Percentiles rank a stretch among this genome's conserved stretches.
Evolutionary conservation across 345 rosid genomes (phyloP).

Genomic region (Rhodamnia argentea): DNA sequence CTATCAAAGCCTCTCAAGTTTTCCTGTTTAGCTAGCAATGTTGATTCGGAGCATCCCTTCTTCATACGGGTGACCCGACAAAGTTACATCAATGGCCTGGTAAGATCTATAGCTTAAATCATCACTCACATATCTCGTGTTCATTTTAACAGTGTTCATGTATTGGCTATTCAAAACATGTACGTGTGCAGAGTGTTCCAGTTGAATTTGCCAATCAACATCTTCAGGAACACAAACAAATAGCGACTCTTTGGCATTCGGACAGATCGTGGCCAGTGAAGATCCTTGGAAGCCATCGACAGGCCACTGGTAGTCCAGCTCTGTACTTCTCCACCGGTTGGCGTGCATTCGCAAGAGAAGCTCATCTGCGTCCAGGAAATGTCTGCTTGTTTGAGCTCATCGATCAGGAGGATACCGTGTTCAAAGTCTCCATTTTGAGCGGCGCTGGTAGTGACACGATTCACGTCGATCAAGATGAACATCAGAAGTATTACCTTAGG

Average conservation of each 20-base stretch:
- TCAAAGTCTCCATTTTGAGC: neutral
- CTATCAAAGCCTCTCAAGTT: neutral
- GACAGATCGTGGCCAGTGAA: neutral
- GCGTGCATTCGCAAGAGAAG: neutral
- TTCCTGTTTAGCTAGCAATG: neutral
- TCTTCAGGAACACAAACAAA: neutral
- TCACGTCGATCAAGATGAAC: neutral
- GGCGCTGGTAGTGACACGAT: neutral
- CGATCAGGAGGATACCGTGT: neutral
- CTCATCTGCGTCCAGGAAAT: neutral
- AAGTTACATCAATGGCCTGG: neutral
- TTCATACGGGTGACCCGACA: neutral
- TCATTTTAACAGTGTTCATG: neutral
- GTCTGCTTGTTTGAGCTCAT: neutral
- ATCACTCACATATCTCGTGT: neutral
- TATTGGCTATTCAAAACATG: neutral
- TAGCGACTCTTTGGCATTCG: neutral
- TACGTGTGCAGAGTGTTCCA: neutral
- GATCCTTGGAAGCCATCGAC: neutral
- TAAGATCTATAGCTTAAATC: neutral
- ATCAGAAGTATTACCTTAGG: neutral
- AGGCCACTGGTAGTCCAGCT: neutral
- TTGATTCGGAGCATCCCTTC: neutral
- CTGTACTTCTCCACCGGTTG: neutral
- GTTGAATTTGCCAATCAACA: neutral